Conservation (phyloP, 106 monocot genomes). For the Narthecium ossifragum region DNA sequence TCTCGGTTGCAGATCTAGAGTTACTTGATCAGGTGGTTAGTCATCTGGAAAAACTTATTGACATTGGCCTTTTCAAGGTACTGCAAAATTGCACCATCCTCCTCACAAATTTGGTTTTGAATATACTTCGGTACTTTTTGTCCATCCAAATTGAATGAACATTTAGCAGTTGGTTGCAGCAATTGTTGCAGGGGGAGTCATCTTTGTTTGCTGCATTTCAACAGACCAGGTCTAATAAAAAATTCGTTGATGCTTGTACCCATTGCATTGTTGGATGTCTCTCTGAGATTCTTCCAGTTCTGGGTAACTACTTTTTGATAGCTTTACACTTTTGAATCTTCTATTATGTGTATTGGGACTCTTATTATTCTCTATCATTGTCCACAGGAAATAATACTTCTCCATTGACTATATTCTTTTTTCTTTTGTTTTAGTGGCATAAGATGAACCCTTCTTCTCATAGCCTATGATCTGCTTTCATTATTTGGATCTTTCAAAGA, state of each 20-base stretch:
- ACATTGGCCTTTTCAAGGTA: slow-evolving; percentile 37
- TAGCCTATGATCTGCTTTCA: background rate
- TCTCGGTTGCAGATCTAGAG: slow-evolving; percentile 36
- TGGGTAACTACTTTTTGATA: slow-evolving; percentile 21
- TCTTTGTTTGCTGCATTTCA: slow-evolving; percentile 20
- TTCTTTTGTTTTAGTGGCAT: too few relatives aligned
- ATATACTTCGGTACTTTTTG: too few relatives aligned
- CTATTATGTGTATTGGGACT: too few relatives aligned
- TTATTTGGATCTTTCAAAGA: too few relatives aligned
- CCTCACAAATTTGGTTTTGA: too few relatives aligned
- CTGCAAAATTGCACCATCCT: too few relatives aligned
- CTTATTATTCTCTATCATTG: too few relatives aligned
- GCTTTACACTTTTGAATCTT: background rate
- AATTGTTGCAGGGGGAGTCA: slow-evolving; percentile 20
- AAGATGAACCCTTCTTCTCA: background rate
- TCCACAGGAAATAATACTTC: too few relatives aligned
- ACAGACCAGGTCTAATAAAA: slow-evolving; percentile 31
- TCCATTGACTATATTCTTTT: too few relatives aligned
- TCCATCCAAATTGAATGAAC: too few relatives aligned
- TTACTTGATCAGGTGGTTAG: slow-evolving; percentile 38
- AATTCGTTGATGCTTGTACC: slow-evolving; percentile 31
- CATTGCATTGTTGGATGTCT: slow-evolving; percentile 31
- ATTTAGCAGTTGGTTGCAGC: slow-evolving; percentile 20
- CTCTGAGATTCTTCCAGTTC: slow-evolving; percentile 30
- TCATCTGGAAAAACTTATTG: slow-evolving; percentile 38